Conservation (phyloP, 148 eudicot species). For the Pharnaceum exiguum region DNA sequence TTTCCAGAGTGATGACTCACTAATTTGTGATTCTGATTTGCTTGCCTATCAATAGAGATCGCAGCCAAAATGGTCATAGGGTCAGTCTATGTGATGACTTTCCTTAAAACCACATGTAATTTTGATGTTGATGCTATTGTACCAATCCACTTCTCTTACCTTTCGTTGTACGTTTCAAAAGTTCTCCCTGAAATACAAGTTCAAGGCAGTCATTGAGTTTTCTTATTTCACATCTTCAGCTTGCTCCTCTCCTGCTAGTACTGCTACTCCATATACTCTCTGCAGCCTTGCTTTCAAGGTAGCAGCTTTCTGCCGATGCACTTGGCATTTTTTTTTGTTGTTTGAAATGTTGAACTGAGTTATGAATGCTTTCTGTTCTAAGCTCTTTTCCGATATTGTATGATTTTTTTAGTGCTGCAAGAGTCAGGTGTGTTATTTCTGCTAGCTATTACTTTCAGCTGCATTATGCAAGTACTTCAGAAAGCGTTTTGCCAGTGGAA, state of each 20-base stretch:
- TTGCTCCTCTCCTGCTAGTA: conserved; percentile 36
- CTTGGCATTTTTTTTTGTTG: neutral
- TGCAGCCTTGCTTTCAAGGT: conserved; percentile 70
- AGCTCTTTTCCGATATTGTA: neutral
- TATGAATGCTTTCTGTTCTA: neutral
- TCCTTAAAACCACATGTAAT: too few species aligned
- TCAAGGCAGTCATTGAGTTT: conserved; percentile 38
- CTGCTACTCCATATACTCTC: conserved; percentile 40
- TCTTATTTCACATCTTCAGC: conserved; percentile 49
- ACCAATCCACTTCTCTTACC: conserved; percentile 52
- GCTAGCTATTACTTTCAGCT: neutral
- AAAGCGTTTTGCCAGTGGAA: conserved; percentile 59
- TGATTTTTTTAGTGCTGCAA: too few species aligned
- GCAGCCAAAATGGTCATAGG: too few species aligned
- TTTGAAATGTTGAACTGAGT: neutral
- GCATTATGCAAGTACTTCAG: neutral
- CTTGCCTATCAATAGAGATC: too few species aligned
- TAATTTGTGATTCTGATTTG: too few species aligned
- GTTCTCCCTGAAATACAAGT: conserved; percentile 75
- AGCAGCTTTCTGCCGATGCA: conserved; percentile 72
- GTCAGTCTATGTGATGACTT: too few species aligned
- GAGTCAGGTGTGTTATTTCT: too few species aligned
- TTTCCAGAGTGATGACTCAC: too few species aligned
- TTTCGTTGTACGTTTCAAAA: conserved; percentile 89
- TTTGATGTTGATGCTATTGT: too few species aligned